Evolutionary conservation across 768 basidiomycete species (phyloP), one percentile per base, ranked within the genome.

Genomic region (Boletus subparvulus): DNA sequence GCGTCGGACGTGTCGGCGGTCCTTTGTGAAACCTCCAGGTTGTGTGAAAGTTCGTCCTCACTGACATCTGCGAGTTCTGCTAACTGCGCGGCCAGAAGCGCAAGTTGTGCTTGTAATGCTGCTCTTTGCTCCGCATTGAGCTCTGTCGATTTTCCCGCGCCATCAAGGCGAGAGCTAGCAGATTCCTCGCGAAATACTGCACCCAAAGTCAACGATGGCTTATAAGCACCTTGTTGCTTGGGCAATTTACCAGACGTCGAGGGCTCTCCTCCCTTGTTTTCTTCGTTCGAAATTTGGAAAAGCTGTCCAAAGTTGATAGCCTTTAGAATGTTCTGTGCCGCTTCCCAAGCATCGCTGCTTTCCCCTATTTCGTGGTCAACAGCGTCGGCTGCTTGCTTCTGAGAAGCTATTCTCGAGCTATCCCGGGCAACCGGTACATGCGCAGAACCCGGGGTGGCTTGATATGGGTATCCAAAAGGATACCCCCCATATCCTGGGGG

Each of bases 241-340:
- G 51, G 43, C 30, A 52, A 7, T 46, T 42, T 50, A 6, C 42
- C 35, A 42, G 56, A 53, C 19, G 50, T 46, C 32, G 59, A 45
- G 9, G 58, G 12, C 28, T 60, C 65, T 41, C 61, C 62, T 32
- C 52, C 48, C 33, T 26, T 54, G 47, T 70, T 54, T 1, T 67
- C 65, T 32, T 73, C 67, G 52, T 46, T 68, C 17, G 80, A 57
- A 17, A 68, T 66, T 57, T 80, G 76, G 30, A 82, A 70, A 28
- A 87, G 69, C 21, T 73, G 75, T 5, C 82, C 83, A 63, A 89
- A 88, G 67, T 89, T 88, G 72, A 90, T 88, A 4, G 87, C 88
- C 62, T 85, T 83, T 51, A 90, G 76, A 46, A 90, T 90, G 59
- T 82, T 86, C 64, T 90, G 86, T 9, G 88, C 88, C 1, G 88